Percentiles rank a stretch among this genome's conserved stretches.
Conservation (phyloP, 306 rosid species). For the Casuarina equisetifolia region DNA sequence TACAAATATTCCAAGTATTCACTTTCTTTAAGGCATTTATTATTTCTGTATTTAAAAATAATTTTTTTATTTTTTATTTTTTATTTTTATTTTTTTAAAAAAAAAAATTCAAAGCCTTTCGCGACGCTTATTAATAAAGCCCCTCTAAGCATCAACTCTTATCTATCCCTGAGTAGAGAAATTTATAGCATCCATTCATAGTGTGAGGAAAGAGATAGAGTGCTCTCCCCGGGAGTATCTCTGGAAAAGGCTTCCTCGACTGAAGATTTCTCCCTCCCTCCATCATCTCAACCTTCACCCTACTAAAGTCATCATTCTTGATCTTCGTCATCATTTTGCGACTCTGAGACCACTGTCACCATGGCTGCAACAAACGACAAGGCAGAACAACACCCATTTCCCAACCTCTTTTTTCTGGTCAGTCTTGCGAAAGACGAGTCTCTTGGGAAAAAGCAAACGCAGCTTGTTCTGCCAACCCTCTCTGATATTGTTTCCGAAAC, state of each 20-base stretch:
- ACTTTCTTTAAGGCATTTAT: too few species aligned
- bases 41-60: too few species aligned
- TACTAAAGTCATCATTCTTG: background rate
- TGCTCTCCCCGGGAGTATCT: slow-evolving; percentile 46
- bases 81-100: too few species aligned
- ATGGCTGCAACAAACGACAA: slow-evolving; percentile 1
- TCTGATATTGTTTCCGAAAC: slow-evolving; percentile 38
- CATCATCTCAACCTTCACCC: slow-evolving; percentile 3
- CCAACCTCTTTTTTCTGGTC: slow-evolving; percentile 18
- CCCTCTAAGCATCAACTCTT: background rate
- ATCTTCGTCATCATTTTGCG: slow-evolving; percentile 21
- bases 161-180: background rate
- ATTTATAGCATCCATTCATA: background rate
- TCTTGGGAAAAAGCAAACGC: slow-evolving; percentile 6
- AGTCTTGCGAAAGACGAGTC: background rate
- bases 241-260: slow-evolving; percentile 7
- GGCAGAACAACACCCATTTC: slow-evolving; percentile 15
- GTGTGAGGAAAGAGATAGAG: slow-evolving; percentile 6
- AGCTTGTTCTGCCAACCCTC: background rate
- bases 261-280: background rate
- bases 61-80: too few species aligned
- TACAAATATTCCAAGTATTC: too few species aligned
- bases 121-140: slow-evolving; percentile 17
- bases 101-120: background rate
- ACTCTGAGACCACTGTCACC: slow-evolving; percentile 15